A percentile compares a stretch with the other conserved stretches of the same genome.
Evolutionary conservation across 257 asterid species (phyloP).

Genomic region (Vinca minor): DNA sequence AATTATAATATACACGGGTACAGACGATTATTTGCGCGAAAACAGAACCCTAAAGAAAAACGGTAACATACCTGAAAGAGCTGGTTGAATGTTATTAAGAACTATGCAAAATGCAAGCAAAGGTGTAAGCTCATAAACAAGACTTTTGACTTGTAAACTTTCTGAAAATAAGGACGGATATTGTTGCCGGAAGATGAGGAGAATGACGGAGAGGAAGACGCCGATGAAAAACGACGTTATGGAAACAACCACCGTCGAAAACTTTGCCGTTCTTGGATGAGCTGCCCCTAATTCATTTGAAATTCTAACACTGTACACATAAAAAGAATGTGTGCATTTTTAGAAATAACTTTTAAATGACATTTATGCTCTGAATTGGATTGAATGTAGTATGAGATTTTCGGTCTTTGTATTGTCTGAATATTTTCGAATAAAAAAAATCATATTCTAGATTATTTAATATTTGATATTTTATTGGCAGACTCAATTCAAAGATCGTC

Average conservation of each 20-base stretch:
- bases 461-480: too few species aligned
- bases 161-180: constrained; percentile 50
- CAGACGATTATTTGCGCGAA: too few species aligned
- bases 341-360: too few species aligned
- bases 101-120: constrained; percentile 48
- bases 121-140: constrained; percentile 45
- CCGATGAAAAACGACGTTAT: constrained; percentile 36
- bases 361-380: too few species aligned
- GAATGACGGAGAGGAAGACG: constrained; percentile 26
- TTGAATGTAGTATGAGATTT: too few species aligned
- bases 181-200: constrained; percentile 34
- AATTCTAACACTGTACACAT: constrained; percentile 55
- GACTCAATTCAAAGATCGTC: too few species aligned
- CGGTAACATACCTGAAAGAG: constrained; percentile 45
- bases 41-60: too few species aligned
- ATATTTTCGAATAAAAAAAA: too few species aligned
- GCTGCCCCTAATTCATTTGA: constrained; percentile 64
- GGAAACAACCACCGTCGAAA: constrained; percentile 51
- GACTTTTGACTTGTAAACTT: constrained; percentile 24
- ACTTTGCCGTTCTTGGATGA: constrained; percentile 64
- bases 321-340: too few species aligned
- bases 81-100: constrained; percentile 51
- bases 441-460: too few species aligned
- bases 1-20: too few species aligned
- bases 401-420: too few species aligned